phyloP scores from a whole-genome alignment of 805 yeast species.

The Starmerella sp. region DNA sequence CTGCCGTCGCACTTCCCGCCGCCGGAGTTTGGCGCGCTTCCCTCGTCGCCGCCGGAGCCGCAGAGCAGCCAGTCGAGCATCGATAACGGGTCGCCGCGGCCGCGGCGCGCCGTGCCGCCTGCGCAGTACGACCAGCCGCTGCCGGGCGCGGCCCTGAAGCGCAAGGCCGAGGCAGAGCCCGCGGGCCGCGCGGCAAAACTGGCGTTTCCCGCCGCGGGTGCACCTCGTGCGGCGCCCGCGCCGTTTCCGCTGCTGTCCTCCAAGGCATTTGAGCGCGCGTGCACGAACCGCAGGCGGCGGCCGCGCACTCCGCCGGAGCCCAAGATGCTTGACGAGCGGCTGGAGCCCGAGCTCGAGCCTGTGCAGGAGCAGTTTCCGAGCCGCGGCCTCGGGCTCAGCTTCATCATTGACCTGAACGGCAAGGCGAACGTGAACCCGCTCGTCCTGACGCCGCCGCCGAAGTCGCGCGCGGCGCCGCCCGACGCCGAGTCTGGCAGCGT shows the following conservation, averaged over 20 bases:
- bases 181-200: not conserved
- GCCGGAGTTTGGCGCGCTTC: not conserved
- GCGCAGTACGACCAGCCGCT: not conserved
- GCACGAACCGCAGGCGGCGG: not conserved
- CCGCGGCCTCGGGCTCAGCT: conserved; percentile 10
- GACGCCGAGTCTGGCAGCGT: not conserved
- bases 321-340: not conserved
- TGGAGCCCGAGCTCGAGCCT: not conserved
- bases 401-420: conserved; percentile 9
- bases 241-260: conserved; percentile 13
- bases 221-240: not conserved
- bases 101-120: not conserved
- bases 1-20: conserved; percentile 16
- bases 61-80: not conserved
- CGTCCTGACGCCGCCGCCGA: not conserved
- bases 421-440: conserved; percentile 5
- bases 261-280: conserved; percentile 10
- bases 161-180: not conserved
- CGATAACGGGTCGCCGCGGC: conserved; percentile 8
- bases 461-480: not conserved
- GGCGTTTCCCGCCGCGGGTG: too few species aligned
- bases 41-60: conserved; percentile 16
- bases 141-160: not conserved
- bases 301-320: not conserved
- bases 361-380: conserved; percentile 2